Percentiles rank a stretch among this genome's conserved stretches.
Conservation (phyloP, 1,139 yeast genomes). For the Candida sojae region DNA sequence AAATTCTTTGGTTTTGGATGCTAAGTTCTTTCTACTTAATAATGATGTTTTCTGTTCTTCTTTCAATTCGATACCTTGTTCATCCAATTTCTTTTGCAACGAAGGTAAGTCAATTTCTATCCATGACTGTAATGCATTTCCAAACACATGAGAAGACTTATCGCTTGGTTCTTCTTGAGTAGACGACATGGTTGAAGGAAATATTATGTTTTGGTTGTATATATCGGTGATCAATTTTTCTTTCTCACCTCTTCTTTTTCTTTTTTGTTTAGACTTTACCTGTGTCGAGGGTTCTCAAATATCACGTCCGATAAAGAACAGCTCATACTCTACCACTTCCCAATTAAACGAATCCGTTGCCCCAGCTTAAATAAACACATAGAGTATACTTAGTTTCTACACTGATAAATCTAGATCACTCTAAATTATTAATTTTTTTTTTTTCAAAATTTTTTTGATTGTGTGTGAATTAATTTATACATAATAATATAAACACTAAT, state of each 20-base stretch:
- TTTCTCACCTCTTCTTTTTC: neutral
- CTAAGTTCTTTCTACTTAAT: conserved; percentile 70
- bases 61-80: conserved; percentile 71
- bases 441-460: neutral
- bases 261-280: neutral
- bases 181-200: neutral
- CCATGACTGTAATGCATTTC: conserved; percentile 72
- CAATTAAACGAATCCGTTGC: no score
- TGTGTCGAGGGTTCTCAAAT: neutral
- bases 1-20: conserved; percentile 80
- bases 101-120: conserved; percentile 67
- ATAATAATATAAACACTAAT: conserved; percentile 12
- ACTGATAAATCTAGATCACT: no score
- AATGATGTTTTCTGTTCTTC: conserved; percentile 69
- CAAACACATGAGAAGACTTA: conserved; percentile 26
- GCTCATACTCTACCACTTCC: no score
- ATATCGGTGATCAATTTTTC: no score
- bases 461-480: conserved; percentile 17
- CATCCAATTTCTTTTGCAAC: conserved; percentile 72
- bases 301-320: neutral
- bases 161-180: neutral
- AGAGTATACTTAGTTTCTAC: no score
- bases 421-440: neutral
- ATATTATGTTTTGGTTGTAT: neutral
- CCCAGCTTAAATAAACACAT: no score